These are phyloP conservation scores for Gloeostereum incarnatum DNA, from an alignment of 768 basidiomycete genomes.

Conservation along the genomic window DNA sequence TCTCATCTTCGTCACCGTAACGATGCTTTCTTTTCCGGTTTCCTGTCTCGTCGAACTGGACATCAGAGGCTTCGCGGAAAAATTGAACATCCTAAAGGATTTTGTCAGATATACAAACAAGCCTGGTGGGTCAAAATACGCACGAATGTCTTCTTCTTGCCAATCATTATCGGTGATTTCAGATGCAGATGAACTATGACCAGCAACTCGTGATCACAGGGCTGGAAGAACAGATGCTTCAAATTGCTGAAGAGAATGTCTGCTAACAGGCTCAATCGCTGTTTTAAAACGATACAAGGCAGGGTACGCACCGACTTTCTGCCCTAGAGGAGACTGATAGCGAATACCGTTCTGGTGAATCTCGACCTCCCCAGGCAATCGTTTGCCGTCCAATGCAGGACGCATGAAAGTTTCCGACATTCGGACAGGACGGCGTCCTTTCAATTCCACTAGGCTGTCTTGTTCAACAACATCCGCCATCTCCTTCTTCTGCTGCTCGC, in stretches of 20 bases:
- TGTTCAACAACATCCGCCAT: constrained; percentile 98
- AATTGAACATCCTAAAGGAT: constrained; percentile 84
- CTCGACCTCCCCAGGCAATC: constrained; percentile 94
- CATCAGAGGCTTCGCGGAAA: constrained; percentile 94
- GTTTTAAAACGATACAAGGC: not conserved
- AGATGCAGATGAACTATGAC: constrained; percentile 93
- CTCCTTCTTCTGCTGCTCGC: constrained; percentile 96
- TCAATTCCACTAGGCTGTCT: constrained; percentile 80
- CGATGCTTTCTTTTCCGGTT: constrained; percentile 95
- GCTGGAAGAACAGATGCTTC: constrained; percentile 98
- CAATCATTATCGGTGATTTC: constrained; percentile 95
- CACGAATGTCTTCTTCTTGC: constrained; percentile 96
- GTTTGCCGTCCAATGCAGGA: constrained; percentile 91
- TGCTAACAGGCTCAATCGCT: constrained; percentile 18
- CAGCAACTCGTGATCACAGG: constrained; percentile 91
- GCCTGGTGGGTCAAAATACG: constrained; percentile 14
- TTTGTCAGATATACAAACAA: constrained; percentile 3
- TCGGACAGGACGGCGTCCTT: constrained; percentile 77
- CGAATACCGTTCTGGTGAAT: constrained; percentile 96
- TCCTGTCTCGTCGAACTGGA: constrained; percentile 98
- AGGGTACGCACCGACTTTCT: constrained; percentile 77
- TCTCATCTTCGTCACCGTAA: constrained; percentile 98
- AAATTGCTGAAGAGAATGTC: constrained; percentile 95
- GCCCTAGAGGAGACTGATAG: constrained; percentile 81
- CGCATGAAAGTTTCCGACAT: constrained; percentile 90